These are phyloP conservation scores for Pyrenophora teres DNA, from an alignment of 2,329 filamentous ascomycete species.

Conservation along the genomic window DNA sequence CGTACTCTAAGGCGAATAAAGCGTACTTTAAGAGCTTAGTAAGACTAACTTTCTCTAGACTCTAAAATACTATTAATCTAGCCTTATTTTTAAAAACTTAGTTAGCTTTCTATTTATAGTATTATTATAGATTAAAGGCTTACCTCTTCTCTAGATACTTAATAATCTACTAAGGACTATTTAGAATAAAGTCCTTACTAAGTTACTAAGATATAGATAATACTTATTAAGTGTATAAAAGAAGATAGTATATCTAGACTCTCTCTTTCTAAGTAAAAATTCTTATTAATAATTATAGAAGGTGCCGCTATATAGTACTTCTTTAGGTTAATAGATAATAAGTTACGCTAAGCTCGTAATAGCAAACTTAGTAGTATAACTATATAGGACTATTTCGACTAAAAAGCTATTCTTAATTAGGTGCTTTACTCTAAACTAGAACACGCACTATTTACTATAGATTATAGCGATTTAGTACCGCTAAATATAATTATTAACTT, in stretches of 20 bases:
- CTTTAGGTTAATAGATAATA: constrained; percentile 10
- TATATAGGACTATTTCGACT: constrained; percentile 9
- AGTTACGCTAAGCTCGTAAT: constrained; percentile 7
- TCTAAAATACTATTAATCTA: constrained; percentile 10
- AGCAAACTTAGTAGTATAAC: constrained; percentile 8
- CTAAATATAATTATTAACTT: constrained; percentile 10
- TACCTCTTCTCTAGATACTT: too few species aligned
- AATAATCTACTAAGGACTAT: constrained; percentile 7
- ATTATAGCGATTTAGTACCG: constrained; percentile 12
- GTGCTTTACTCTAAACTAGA: constrained; percentile 13
- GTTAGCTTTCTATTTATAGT: constrained; percentile 12
- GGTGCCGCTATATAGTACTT: constrained; percentile 8
- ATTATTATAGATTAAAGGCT: constrained; percentile 4
- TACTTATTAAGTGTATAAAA: constrained; percentile 11
- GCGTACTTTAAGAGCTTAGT: constrained; percentile 13
- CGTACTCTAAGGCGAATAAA: constrained; percentile 8
- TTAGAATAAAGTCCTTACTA: constrained; percentile 15
- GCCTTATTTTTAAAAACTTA: constrained; percentile 13
- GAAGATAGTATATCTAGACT: constrained; percentile 8
- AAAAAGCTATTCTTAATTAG: constrained; percentile 4
- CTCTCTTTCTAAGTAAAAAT: constrained; percentile 2
- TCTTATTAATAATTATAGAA: constrained; percentile 5
- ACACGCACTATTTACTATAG: constrained; percentile 9
- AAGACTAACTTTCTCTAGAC: constrained; percentile 9
- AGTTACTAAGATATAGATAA: constrained; percentile 12